Conservation (phyloP, 441 rosid genomes). For the Cnidoscolus chayamansa region DNA sequence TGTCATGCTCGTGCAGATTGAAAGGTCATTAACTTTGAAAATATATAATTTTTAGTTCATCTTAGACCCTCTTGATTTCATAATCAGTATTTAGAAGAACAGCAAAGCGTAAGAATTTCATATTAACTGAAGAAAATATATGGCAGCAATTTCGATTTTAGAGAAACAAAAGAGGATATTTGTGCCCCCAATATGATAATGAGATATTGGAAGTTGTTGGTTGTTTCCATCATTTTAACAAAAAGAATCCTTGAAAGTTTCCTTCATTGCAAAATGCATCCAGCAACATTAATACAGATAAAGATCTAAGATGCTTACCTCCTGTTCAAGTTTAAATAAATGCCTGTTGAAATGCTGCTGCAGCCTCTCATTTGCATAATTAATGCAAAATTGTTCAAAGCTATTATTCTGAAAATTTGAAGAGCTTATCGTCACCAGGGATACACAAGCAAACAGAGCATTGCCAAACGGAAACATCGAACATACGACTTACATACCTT, state of each 20-base stretch:
- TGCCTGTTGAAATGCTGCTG: slow-evolving; percentile 95
- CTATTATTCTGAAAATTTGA: slow-evolving; percentile 73
- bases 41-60: slow-evolving; percentile 1
- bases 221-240: background rate
- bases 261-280: slow-evolving; percentile 2
- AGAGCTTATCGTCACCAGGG: slow-evolving; percentile 26
- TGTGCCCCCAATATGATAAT: background rate
- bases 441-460: slow-evolving; percentile 17
- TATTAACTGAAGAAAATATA: background rate
- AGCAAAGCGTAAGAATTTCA: background rate
- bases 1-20: background rate
- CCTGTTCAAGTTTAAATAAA: slow-evolving; percentile 85
- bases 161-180: slow-evolving; percentile 1
- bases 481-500: slow-evolving; percentile 40
- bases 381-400: slow-evolving; percentile 94
- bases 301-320: slow-evolving; percentile 46
- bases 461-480: slow-evolving; percentile 11
- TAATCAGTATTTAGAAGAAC: background rate
- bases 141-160: background rate
- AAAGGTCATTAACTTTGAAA: background rate
- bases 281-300: background rate
- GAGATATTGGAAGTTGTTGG: background rate
- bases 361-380: slow-evolving; percentile 96
- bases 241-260: background rate
- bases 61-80: background rate